Conservation (phyloP, 2,329 filamentous ascomycete genomes). For the Neonectria magnoliae region DNA sequence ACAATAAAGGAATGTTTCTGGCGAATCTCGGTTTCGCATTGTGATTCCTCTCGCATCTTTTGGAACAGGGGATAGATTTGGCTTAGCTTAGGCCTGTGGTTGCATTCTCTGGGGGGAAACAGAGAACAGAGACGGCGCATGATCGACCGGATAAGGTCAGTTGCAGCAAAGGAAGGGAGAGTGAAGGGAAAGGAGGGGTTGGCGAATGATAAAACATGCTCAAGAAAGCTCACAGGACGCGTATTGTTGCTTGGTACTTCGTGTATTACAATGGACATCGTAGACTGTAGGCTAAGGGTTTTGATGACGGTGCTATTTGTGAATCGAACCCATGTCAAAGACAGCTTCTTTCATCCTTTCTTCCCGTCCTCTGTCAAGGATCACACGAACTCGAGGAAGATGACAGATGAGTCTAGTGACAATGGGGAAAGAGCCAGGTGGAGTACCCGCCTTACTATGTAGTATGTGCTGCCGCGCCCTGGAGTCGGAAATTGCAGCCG, state of each 20-base stretch:
- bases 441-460: constrained; percentile 1
- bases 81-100: not conserved
- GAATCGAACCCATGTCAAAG: constrained; percentile 7
- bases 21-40: not conserved
- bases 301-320: not conserved
- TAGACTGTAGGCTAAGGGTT: too few relatives aligned
- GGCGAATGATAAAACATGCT: not conserved
- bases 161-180: constrained; percentile 1
- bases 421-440: not conserved
- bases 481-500: constrained; percentile 38
- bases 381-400: not conserved
- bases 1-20: not conserved
- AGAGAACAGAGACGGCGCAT: not conserved
- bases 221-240: constrained; percentile 4
- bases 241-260: constrained; percentile 5
- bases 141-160: not conserved
- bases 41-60: not conserved
- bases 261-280: too few relatives aligned
- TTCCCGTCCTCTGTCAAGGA: not conserved
- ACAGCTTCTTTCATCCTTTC: not conserved
- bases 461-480: constrained; percentile 4
- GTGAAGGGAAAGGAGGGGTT: not conserved
- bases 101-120: not conserved
- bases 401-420: constrained; percentile 15
- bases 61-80: not conserved